Percentiles rank a stretch among this genome's conserved stretches.
phyloP scores from a whole-genome alignment of 2,329 filamentous ascomycete species.

The Didymosphaeria variabile region DNA sequence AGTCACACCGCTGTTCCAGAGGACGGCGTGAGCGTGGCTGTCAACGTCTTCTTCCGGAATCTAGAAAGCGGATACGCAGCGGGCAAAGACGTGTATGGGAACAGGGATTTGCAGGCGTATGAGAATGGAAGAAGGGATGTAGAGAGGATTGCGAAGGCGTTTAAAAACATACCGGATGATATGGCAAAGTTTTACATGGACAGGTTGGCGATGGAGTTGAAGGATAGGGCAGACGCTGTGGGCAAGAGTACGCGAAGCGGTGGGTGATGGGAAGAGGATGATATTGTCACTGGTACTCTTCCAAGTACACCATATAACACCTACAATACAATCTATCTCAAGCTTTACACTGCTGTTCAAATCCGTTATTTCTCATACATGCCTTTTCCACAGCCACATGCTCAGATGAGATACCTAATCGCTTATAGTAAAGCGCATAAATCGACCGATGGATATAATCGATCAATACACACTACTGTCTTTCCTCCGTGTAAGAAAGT shows the following conservation, averaged over 20 bases:
- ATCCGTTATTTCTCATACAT: too few relatives aligned
- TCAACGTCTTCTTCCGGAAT: conserved; percentile 90
- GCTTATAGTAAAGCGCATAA: too few relatives aligned
- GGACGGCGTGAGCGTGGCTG: conserved; percentile 70
- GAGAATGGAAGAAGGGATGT: conserved; percentile 81
- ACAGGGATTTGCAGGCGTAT: conserved; percentile 83
- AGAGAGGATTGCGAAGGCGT: conserved; percentile 69
- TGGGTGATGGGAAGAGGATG: not conserved
- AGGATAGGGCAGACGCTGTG: conserved; percentile 41
- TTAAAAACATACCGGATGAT: conserved; percentile 71
- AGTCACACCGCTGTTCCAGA: conserved; percentile 73
- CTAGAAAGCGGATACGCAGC: conserved; percentile 72
- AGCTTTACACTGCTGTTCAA: too few relatives aligned
- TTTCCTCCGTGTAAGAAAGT: too few relatives aligned
- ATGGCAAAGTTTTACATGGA: conserved; percentile 78
- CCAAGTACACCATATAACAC: too few relatives aligned
- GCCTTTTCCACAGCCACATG: too few relatives aligned
- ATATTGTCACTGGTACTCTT: not conserved
- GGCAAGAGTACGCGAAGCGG: conserved; percentile 4
- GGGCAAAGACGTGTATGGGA: conserved; percentile 87
- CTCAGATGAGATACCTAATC: too few relatives aligned
- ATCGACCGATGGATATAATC: too few relatives aligned
- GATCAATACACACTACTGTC: too few relatives aligned
- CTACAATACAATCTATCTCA: too few relatives aligned
- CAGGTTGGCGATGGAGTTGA: conserved; percentile 74